phyloP scores from a whole-genome alignment of 371 early-diverging fungal species.

The Mucor saturninus region DNA sequence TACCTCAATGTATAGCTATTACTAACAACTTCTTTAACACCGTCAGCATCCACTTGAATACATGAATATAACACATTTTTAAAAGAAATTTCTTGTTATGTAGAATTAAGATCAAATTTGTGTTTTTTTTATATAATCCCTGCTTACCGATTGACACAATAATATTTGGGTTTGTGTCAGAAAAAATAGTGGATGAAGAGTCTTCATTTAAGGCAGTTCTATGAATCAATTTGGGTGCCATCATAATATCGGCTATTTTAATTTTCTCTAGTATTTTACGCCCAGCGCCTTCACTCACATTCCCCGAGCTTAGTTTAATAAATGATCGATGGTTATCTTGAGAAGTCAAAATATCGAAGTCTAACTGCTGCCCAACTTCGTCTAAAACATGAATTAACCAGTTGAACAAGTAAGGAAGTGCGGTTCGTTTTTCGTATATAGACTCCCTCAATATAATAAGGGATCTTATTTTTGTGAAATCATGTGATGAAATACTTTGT shows the following conservation, averaged over 20 bases:
- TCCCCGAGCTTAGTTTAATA: background rate
- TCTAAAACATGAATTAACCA: background rate
- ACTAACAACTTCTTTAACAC: background rate
- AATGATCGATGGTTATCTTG: background rate
- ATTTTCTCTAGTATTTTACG: background rate
- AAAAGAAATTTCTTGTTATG: background rate
- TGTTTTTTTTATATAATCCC: background rate
- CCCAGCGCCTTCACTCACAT: background rate
- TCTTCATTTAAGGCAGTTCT: background rate
- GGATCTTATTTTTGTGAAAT: background rate
- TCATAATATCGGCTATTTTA: background rate
- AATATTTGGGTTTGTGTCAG: background rate
- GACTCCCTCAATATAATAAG: background rate
- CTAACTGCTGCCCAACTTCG: background rate
- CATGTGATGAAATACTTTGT: background rate
- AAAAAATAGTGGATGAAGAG: background rate
- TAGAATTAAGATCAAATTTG: background rate
- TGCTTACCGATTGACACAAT: background rate
- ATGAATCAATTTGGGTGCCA: background rate
- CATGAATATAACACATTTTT: background rate
- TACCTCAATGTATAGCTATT: background rate
- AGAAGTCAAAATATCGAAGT: background rate
- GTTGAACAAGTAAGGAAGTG: background rate
- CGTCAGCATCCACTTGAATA: background rate
- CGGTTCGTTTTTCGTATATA: background rate